phyloP scores from a whole-genome alignment of 495 filamentous ascomycete genomes.

The Penicillium cinerascens region DNA sequence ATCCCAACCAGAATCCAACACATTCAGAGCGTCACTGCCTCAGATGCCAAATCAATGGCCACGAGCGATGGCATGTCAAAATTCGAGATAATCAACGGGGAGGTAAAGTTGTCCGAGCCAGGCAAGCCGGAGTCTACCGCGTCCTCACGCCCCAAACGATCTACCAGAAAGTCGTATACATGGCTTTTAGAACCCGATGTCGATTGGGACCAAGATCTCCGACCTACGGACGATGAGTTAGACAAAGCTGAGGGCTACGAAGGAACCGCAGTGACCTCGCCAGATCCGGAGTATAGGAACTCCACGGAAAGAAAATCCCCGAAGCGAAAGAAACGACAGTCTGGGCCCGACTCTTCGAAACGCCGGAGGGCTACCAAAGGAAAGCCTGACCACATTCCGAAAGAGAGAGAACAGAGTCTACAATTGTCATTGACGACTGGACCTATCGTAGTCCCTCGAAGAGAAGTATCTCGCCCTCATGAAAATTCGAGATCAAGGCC shows the following conservation, averaged over 20 bases:
- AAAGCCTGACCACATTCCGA: neutral
- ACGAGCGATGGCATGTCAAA: neutral
- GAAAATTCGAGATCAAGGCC: neutral
- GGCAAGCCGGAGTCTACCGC: conserved; percentile 17
- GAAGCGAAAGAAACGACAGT: conserved; percentile 9
- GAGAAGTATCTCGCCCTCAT: neutral
- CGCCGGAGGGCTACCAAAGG: conserved; percentile 8
- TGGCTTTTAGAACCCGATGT: conserved; percentile 17
- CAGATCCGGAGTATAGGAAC: conserved; percentile 5
- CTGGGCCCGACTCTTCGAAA: conserved; percentile 3
- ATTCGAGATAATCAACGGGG: no score
- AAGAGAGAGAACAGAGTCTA: neutral
- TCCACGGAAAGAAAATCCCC: neutral
- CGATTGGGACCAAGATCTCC: conserved; percentile 35
- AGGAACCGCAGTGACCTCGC: conserved; percentile 15
- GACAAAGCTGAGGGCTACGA: neutral
- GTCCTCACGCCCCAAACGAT: conserved; percentile 6
- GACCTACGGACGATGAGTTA: conserved; percentile 24
- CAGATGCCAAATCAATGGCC: neutral
- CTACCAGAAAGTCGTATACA: conserved; percentile 5
- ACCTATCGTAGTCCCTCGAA: neutral
- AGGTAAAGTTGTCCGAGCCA: neutral
- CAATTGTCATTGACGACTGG: conserved; percentile 11
- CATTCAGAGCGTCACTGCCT: neutral
- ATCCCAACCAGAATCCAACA: neutral